A percentile compares a stretch with the other conserved stretches of the same genome.
Evolutionary conservation across 2,329 filamentous ascomycete species (phyloP).

Genomic region (Biscogniauxia mediterranea): DNA sequence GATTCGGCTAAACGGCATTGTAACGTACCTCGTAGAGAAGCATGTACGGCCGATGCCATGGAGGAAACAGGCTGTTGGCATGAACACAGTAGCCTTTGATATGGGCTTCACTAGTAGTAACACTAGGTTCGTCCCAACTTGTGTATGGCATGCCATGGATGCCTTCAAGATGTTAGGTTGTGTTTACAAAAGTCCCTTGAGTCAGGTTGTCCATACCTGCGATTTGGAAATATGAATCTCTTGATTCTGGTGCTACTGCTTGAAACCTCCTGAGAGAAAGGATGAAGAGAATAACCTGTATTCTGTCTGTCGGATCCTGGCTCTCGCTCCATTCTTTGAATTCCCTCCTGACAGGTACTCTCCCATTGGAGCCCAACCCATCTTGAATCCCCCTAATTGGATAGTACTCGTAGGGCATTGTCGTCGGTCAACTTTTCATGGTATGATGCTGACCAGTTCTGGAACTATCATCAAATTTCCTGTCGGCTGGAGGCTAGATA

Average conservation of each 20-base stretch:
- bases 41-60: slow-evolving; percentile 18
- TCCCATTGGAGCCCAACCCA: slow-evolving; percentile 10
- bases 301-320: slow-evolving; percentile 12
- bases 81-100: slow-evolving; percentile 19
- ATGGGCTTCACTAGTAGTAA: slow-evolving; percentile 11
- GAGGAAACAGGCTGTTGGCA: slow-evolving; percentile 12
- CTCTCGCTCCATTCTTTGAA: slow-evolving; percentile 18
- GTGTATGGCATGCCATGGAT: slow-evolving; percentile 19
- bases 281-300: slow-evolving; percentile 17
- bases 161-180: slow-evolving; percentile 8
- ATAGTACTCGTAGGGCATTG: slow-evolving; percentile 18
- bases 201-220: slow-evolving; percentile 7
- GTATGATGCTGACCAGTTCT: neutral
- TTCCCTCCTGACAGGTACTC: slow-evolving; percentile 18
- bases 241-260: slow-evolving; percentile 9
- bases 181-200: neutral
- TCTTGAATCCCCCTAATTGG: slow-evolving; percentile 21
- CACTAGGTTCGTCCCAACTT: slow-evolving; percentile 14
- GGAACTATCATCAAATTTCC: neutral
- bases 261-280: slow-evolving; percentile 16
- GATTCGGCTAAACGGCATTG: neutral
- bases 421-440: neutral
- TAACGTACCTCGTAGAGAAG: slow-evolving; percentile 17
- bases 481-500: neutral
- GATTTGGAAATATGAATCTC: slow-evolving; percentile 20